phyloP scores from a whole-genome alignment of 768 basidiomycete species.

The Cystofilobasidium bisporidii region DNA sequence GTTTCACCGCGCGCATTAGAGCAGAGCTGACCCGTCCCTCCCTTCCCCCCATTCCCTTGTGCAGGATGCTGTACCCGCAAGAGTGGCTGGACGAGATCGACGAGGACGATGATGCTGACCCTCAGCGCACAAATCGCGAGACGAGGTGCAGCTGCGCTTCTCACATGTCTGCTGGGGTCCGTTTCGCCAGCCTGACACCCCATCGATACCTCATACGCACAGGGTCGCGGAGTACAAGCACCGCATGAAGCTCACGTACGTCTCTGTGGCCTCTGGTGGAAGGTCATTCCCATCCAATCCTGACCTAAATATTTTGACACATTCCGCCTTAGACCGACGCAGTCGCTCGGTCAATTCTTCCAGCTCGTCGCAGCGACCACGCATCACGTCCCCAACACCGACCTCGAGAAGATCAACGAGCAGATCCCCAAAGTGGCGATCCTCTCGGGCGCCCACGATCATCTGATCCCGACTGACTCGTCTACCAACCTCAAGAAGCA shows the following conservation, averaged over 20 bases:
- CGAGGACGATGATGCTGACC: slow-evolving; percentile 45
- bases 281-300: neutral
- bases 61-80: slow-evolving; percentile 51
- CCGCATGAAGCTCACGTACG: neutral
- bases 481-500: slow-evolving; percentile 20
- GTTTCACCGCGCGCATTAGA: slow-evolving; percentile 10
- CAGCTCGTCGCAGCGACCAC: slow-evolving; percentile 22
- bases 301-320: neutral
- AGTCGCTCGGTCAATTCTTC: slow-evolving; percentile 19
- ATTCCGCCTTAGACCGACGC: neutral
- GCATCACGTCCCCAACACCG: slow-evolving; percentile 9
- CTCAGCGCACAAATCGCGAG: slow-evolving; percentile 53
- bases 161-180: too few relatives aligned
- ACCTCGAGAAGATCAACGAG: slow-evolving; percentile 2
- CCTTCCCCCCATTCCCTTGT: slow-evolving; percentile 45
- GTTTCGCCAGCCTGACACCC: too few relatives aligned
- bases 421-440: slow-evolving; percentile 17
- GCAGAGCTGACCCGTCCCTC: too few relatives aligned
- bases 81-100: slow-evolving; percentile 54
- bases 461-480: slow-evolving; percentile 16
- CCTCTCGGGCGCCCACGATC: slow-evolving; percentile 9
- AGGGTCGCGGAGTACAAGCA: slow-evolving; percentile 5
- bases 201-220: neutral
- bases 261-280: too few relatives aligned
- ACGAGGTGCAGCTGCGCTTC: slow-evolving; percentile 6